Evolutionary conservation across 805 yeast genomes (phyloP), one percentile per base, ranked within the genome.

Genomic region (Pichia exigua): DNA sequence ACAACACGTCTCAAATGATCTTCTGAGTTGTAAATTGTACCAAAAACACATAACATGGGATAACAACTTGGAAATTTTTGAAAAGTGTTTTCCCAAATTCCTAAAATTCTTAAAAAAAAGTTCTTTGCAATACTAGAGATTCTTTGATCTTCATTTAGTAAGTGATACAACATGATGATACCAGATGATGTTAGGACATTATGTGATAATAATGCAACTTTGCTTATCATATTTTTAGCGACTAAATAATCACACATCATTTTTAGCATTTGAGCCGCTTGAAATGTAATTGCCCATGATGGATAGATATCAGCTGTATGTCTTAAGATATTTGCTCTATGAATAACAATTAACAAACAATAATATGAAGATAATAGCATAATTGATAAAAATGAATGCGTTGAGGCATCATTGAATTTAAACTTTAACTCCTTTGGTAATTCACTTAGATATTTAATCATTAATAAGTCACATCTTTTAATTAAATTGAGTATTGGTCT

Each of bases 281-380:
- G 89, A 70, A 86, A 87, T 2, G 90, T 84, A 47, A 86, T 85
- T 4, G 89, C 87, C 85, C 88, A 82, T 4, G 87, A 79, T 3
- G 89, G 88, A 45, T 62, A 63, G 18, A 47, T 46, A 42, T 62
- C 61, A 0, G 59, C 57, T 38, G 60, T 30, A 15, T 59, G 73
- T 52, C 77, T 69, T 38, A 77, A 67, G 60, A 84, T 78, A 59
- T 84, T 83, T 7, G 88, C 80, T 51, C 90, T 74, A 61, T 86
- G 94, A 28, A 84, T 77, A 57, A 85, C 69, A 57, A 85, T 82
- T 50, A 86, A 73, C n/a, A 86, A 70, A 20, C 86, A 78, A 69
- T 87, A 87, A 67, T 87, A 86, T 57, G 82, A 85, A 20, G 85
- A 74, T 58, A 83, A 82, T 51, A 85, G 66, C 39, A 81, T 68